A percentile compares a stretch with the other conserved stretches of the same genome.
phyloP scores from a whole-genome alignment of 441 rosid species.

The Corymbia citriodora region DNA sequence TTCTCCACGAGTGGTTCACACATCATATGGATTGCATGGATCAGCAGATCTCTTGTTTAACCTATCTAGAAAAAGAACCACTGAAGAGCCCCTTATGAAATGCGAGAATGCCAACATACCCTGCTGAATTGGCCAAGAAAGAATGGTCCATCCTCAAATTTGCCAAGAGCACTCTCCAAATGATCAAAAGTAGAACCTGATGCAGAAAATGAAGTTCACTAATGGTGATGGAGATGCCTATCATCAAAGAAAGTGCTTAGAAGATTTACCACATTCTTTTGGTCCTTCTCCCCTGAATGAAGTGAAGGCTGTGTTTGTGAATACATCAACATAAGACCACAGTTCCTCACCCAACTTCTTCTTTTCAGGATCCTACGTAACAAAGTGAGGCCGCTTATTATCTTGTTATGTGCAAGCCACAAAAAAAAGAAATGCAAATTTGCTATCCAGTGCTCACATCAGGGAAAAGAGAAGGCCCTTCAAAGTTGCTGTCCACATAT shows the following conservation, averaged over 20 bases:
- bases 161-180: constrained; percentile 1
- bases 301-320: not conserved
- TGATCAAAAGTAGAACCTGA: not conserved
- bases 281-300: not conserved
- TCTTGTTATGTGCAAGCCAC: not conserved
- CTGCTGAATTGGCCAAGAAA: constrained; percentile 4
- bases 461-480: constrained; percentile 4
- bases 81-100: not conserved
- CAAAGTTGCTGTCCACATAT: constrained; percentile 6
- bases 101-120: not conserved
- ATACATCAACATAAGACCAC: not conserved
- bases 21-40: not conserved
- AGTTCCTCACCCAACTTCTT: not conserved
- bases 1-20: not conserved
- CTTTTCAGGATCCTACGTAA: constrained; percentile 9
- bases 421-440: not conserved
- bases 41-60: not conserved
- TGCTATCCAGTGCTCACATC: not conserved
- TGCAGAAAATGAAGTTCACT: not conserved
- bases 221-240: not conserved
- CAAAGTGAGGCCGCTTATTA: not conserved
- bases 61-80: not conserved
- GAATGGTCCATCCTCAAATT: constrained; percentile 8
- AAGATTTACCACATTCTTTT: not conserved
- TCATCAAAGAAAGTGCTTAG: not conserved